These are phyloP conservation scores for Castanea sativa DNA, from an alignment of 306 rosid genomes.

Conservation along the genomic window DNA sequence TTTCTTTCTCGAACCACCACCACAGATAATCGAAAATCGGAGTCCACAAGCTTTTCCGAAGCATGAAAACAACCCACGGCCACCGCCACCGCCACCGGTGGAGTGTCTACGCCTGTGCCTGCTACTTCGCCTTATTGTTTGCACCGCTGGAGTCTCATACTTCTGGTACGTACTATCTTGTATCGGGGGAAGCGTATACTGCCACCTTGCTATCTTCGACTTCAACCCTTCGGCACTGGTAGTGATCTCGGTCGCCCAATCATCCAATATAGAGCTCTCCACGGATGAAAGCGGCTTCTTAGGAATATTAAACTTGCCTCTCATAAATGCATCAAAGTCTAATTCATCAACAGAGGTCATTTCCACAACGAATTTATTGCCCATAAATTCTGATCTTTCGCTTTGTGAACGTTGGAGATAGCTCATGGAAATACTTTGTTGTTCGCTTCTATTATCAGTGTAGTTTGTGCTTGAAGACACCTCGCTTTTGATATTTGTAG, in stretches of 20 bases:
- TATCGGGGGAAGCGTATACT: slow-evolving; percentile 54
- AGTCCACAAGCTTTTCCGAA: slow-evolving; percentile 61
- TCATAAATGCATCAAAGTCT: neutral
- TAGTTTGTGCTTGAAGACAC: no score
- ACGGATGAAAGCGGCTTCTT: neutral
- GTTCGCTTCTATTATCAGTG: neutral
- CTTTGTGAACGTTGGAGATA: slow-evolving; percentile 39
- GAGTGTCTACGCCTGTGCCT: neutral
- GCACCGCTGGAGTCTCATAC: neutral
- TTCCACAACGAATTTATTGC: slow-evolving; percentile 12
- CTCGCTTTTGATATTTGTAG: no score
- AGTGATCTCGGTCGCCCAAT: slow-evolving; percentile 46
- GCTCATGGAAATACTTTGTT: neutral
- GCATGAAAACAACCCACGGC: slow-evolving; percentile 57
- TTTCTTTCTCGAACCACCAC: slow-evolving; percentile 44
- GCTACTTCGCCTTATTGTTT: neutral
- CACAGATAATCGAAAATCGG: slow-evolving; percentile 62
- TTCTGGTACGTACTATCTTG: slow-evolving; percentile 25
- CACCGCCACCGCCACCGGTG: neutral
- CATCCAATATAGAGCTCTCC: slow-evolving; percentile 42
- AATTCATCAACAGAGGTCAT: neutral
- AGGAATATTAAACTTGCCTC: neutral
- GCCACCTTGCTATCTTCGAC: slow-evolving; percentile 76
- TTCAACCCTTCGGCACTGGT: slow-evolving; percentile 51
- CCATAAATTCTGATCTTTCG: slow-evolving; percentile 26